phyloP scores from a whole-genome alignment of 2,329 filamentous ascomycete genomes.

The Aspergillus sp. region DNA sequence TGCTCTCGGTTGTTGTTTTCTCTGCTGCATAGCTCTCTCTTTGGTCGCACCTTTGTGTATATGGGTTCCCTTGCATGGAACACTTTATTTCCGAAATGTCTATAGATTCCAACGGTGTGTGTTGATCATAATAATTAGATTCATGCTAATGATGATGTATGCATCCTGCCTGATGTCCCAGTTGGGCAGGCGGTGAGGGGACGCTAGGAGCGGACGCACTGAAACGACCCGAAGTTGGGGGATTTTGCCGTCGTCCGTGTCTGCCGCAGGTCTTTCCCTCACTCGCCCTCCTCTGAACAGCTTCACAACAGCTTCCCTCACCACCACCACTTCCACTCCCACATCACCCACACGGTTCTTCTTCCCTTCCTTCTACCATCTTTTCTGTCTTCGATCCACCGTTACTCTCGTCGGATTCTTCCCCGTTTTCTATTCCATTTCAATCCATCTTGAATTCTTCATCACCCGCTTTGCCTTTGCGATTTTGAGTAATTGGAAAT shows the following conservation, averaged over 20 bases:
- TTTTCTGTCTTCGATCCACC: conserved; percentile 9
- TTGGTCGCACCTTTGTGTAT: neutral
- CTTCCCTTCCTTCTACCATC: conserved; percentile 5
- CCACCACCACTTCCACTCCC: neutral
- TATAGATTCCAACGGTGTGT: conserved; percentile 1
- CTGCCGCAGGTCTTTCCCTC: conserved; percentile 4
- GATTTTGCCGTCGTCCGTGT: conserved; percentile 10
- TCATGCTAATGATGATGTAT: conserved; percentile 1
- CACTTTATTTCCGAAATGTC: neutral
- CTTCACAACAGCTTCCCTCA: conserved; percentile 4
- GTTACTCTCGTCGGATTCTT: neutral
- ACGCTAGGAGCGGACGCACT: conserved; percentile 9
- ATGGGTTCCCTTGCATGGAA: neutral
- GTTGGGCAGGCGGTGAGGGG: conserved; percentile 15
- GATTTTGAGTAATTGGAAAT: conserved; percentile 19
- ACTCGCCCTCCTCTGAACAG: conserved; percentile 2
- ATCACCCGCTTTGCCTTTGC: conserved; percentile 15
- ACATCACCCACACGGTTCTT: neutral
- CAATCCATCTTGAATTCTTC: neutral
- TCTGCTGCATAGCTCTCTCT: neutral
- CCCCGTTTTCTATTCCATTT: conserved; percentile 6
- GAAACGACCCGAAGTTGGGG: neutral
- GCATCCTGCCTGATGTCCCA: neutral
- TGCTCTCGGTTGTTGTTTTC: neutral
- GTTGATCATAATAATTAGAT: neutral